Base-by-base conservation (phyloP, 179 eudicot species). In the Silene noctiflora region DNA sequence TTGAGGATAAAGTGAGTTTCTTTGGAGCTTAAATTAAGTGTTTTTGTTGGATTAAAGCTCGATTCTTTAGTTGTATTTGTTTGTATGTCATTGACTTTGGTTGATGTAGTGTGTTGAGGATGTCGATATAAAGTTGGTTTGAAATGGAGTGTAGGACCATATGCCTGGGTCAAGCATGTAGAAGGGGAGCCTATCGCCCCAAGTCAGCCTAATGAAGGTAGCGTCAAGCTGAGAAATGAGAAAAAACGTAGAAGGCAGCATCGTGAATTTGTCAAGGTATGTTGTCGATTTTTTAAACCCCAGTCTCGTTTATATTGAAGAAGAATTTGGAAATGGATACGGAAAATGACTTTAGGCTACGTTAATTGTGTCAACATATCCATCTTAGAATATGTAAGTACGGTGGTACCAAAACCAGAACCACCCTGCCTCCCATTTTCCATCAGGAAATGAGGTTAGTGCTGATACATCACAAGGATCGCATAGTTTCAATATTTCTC, bases 201-300 rank as follows among this genome's bases (percentile, higher is more conserved):
- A 12, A 93, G 90, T 69, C 92, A 91, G 71, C 97, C 99, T 42
- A 95, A 93, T 81, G 85, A 86, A 82, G 97, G 97, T 69, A 95
- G 97, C 77, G 91, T 93, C 71, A 92, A 95, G 83, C 83, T 78
- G 31, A 87, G 99, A 82, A 91, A 89, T 67, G 97, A 88, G 81
- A 93, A 88, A 84, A 93, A 95, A 79, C 86, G 98, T 39, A 83
- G 87, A 55, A 86, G 85, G 69, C 91, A 79, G 78, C 88, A 75
- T 66, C 89, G 86, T 25, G 90, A 87, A 29, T 95, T 95, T 84
- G 82, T 93, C 70, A 61, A 82, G 97, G 99, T 94, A 81, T 39
- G 83, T 69, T 76, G 75, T 16, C 74, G 48, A 1, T 55, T 53
- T 71, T 69, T 9, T 27, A 33, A 33, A 66, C 4, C 24, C 42